A percentile compares a stretch with the other conserved stretches of the same genome.
These are phyloP conservation scores for Calonectria honghensis DNA, from an alignment of 2,329 filamentous ascomycete species.

Conservation along the genomic window DNA sequence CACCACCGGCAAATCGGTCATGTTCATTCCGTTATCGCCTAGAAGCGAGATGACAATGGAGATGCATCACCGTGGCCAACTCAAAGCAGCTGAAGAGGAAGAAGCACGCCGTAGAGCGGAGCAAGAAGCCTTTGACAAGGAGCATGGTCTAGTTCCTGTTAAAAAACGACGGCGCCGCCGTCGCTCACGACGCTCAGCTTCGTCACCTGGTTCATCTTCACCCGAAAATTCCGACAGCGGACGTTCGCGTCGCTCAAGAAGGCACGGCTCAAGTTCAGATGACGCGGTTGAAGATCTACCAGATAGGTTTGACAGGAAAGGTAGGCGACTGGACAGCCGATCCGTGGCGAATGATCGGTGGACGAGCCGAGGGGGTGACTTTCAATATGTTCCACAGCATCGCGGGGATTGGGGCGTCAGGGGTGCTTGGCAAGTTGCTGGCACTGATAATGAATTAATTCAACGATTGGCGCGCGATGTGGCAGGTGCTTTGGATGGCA, in stretches of 20 bases:
- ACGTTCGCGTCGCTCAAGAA: conserved; percentile 48
- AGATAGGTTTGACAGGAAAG: conserved; percentile 68
- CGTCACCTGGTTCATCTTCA: conserved; percentile 57
- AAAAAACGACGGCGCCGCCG: conserved; percentile 33
- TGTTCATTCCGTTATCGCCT: conserved; percentile 70
- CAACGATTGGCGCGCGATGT: conserved; percentile 58
- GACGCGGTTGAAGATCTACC: conserved; percentile 67
- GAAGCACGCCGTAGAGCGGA: conserved; percentile 44
- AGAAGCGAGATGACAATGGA: conserved; percentile 68
- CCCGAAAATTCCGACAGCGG: conserved; percentile 56
- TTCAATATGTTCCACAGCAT: conserved; percentile 61
- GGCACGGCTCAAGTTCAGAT: conserved; percentile 52
- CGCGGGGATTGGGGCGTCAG: conserved; percentile 60
- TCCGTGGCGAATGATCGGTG: conserved; percentile 48
- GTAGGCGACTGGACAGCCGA: conserved; percentile 61
- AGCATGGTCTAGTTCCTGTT: conserved; percentile 46
- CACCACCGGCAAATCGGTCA: conserved; percentile 62
- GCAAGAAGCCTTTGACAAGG: conserved; percentile 45
- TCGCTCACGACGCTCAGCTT: conserved; percentile 47
- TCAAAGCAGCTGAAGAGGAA: conserved; percentile 52
- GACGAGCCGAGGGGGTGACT: conserved; percentile 65
- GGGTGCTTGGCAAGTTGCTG: conserved; percentile 67
- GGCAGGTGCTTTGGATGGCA: conserved; percentile 57
- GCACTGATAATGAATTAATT: conserved; percentile 65
- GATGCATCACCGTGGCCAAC: conserved; percentile 62